phyloP scores from a whole-genome alignment of 1,284 basidiomycete genomes.

The Polyporus tsugae region DNA sequence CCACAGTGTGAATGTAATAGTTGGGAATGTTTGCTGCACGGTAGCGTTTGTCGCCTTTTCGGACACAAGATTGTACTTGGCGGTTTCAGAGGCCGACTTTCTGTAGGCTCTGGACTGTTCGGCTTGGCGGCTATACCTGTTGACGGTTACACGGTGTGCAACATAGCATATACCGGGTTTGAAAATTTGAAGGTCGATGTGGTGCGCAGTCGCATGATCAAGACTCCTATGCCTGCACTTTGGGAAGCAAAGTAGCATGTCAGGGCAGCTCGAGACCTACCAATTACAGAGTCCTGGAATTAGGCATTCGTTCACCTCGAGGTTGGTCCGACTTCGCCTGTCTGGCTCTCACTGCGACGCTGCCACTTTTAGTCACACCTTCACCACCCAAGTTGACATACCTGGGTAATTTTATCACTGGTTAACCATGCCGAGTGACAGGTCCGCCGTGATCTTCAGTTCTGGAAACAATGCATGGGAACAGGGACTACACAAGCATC shows the following conservation, averaged over 20 bases:
- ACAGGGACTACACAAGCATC: not conserved
- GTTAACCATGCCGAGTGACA: not conserved
- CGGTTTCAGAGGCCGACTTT: not conserved
- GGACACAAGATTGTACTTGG: not conserved
- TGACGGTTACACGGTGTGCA: not conserved
- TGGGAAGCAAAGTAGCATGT: not conserved
- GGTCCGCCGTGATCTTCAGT: not conserved
- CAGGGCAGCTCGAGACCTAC: not conserved
- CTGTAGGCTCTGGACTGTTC: not conserved
- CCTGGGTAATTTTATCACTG: not conserved
- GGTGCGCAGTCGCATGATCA: not conserved
- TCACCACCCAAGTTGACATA: not conserved
- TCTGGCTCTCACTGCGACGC: not conserved
- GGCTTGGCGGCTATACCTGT: not conserved
- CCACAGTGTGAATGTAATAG: not conserved
- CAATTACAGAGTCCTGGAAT: not conserved
- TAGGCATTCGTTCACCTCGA: not conserved
- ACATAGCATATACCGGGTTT: not conserved
- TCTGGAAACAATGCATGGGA: not conserved
- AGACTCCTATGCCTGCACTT: not conserved
- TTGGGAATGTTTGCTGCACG: not conserved
- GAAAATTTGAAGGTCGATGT: not conserved
- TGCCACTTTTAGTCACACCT: not conserved
- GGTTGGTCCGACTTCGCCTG: not conserved
- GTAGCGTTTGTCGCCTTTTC: not conserved